phyloP scores from a whole-genome alignment of 2,329 filamentous ascomycete species.

The Fusarium coffeatum region DNA sequence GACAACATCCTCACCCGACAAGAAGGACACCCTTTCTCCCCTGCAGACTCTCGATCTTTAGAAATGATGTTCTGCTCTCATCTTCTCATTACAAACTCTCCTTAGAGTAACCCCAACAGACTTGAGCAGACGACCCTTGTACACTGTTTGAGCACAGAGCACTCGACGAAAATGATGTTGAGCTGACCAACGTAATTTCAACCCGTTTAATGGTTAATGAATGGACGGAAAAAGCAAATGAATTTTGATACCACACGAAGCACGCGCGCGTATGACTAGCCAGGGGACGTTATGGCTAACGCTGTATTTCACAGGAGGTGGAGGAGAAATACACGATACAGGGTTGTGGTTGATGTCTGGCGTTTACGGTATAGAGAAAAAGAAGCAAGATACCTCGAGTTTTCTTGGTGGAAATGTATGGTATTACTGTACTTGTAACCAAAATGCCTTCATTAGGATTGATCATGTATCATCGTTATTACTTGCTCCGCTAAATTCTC shows the following conservation, averaged over 20 bases:
- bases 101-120: slow-evolving; percentile 6
- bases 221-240: slow-evolving; percentile 43
- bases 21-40: slow-evolving; percentile 63
- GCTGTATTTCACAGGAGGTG: background rate
- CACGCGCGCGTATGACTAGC: slow-evolving; percentile 39
- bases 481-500: slow-evolving; percentile 9
- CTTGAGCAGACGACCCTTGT: background rate
- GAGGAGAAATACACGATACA: slow-evolving; percentile 11
- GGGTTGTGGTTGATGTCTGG: slow-evolving; percentile 19
- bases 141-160: background rate
- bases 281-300: slow-evolving; percentile 9
- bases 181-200: slow-evolving; percentile 10
- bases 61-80: slow-evolving; percentile 64
- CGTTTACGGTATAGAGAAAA: slow-evolving; percentile 44
- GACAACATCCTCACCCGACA: slow-evolving; percentile 58
- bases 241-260: slow-evolving; percentile 47
- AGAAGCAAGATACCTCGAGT: slow-evolving; percentile 36
- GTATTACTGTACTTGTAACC: slow-evolving; percentile 5
- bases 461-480: slow-evolving; percentile 10
- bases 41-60: slow-evolving; percentile 61
- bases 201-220: slow-evolving; percentile 49
- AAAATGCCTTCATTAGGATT: slow-evolving; percentile 7
- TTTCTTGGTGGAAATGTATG: slow-evolving; percentile 5
- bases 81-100: slow-evolving; percentile 56
- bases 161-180: background rate